Evolutionary conservation across 129 eudicot species (phyloP).

Genomic region (Silybum marianum): DNA sequence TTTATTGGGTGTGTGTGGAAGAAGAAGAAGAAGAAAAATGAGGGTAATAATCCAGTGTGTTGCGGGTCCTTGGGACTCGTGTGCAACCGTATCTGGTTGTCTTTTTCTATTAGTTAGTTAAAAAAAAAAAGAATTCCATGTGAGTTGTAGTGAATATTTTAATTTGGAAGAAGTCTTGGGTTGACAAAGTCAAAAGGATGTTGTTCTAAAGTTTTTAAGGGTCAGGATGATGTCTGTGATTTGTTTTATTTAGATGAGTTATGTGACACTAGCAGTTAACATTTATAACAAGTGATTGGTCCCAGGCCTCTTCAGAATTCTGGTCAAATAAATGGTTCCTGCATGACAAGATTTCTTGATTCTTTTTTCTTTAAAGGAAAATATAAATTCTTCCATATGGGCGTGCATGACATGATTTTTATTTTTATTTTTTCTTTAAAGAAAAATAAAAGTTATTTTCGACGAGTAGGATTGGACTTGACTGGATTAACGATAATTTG

Average conservation of each 20-base stretch:
- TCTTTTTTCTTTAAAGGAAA: not conserved
- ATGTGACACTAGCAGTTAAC: conserved; percentile 21
- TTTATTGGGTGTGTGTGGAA: conserved; percentile 39
- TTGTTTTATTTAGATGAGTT: not conserved
- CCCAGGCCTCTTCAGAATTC: not conserved
- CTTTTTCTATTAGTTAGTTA: conserved; percentile 12
- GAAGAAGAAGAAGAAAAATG: conserved; percentile 15
- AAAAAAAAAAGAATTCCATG: conserved; percentile 20
- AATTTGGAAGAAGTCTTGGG: not conserved
- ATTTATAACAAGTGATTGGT: not conserved
- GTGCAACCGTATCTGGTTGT: conserved; percentile 31
- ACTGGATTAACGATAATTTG: no score
- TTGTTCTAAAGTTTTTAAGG: not conserved
- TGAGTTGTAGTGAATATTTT: conserved; percentile 24
- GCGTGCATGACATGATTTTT: not conserved
- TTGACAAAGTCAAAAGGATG: conserved; percentile 38
- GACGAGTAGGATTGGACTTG: not conserved
- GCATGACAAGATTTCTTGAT: conserved; percentile 23
- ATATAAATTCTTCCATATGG: not conserved
- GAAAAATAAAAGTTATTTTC: not conserved
- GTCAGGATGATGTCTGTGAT: conserved; percentile 29
- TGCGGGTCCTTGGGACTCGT: conserved; percentile 33
- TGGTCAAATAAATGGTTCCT: conserved; percentile 32
- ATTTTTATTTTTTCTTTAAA: not conserved
- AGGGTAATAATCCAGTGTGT: conserved; percentile 26